Base-by-base conservation (phyloP, 495 filamentous ascomycete species). In the Daldinia concentrica region DNA sequence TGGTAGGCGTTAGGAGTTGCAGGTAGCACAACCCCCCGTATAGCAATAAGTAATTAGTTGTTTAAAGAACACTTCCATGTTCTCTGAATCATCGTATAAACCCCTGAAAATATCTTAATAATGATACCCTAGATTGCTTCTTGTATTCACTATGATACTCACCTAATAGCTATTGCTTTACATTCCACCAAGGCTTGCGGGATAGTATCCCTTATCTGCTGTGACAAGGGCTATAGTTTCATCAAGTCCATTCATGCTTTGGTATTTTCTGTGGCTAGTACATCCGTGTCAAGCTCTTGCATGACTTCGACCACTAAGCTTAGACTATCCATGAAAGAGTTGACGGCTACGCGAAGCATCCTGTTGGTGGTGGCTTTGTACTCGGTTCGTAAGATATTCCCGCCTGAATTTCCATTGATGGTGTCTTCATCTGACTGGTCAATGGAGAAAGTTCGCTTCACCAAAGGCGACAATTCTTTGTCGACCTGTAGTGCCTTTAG, bases 321-420 rank as follows among this genome's bases (percentile, higher is more conserved):
- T 29, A 98, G 73, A 70, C 92, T 96, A 68, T 98, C 95, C 85
- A 98, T 93, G 76, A 97, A 97, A n/a, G 95, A 93, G 81, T 99
- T 99, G 70, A 97, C 95, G 14, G 95, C 93, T 9, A 99, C 95
- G 15, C 95, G 90, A 69, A 99, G 85, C 96, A 98, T 98, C 63
- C 95, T 90, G 70, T 97, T 95, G 15, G 95, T 98, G 0, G 93
- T 94, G 0, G 95, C 95, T 54, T 86, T 87, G 82, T 98, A 99
- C 57, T 91, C 87, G 9, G 90, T 90, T 39, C 86, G 82, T 50
- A 99, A 84, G 6, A 94, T 81, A 4, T 85, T 88, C 58, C 85
- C 77, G 29, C 82, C 81, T 8, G 82, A 80, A 14, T 81, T 76
- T 2, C 78, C 76, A 29, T 78, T 56, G 37, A 73, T 30, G 51